Percentiles rank a stretch among this genome's conserved stretches.
phyloP scores from a whole-genome alignment of 441 rosid species.

The Euphorbia celastroides region DNA sequence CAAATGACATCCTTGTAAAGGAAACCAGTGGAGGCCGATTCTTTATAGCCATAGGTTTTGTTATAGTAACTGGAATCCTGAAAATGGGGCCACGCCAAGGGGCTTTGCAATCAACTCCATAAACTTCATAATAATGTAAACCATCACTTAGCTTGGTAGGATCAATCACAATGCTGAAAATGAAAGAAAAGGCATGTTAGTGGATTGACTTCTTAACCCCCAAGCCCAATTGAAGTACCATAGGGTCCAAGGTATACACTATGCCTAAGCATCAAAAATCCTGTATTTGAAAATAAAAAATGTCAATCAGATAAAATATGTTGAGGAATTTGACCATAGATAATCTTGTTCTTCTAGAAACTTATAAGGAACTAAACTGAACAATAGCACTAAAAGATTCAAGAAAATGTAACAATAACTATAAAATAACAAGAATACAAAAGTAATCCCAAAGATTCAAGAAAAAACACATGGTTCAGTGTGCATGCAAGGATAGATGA shows the following conservation, averaged over 20 bases:
- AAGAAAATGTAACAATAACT: background rate
- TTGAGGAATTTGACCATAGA: background rate
- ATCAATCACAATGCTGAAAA: conserved; percentile 89
- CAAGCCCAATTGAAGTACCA: background rate
- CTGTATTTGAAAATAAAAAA: background rate
- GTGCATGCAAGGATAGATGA: too few relatives aligned
- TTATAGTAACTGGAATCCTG: conserved; percentile 81
- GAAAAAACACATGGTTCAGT: conserved; percentile 3
- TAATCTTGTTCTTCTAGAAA: background rate
- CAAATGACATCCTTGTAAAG: conserved; percentile 71
- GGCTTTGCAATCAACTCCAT: conserved; percentile 92
- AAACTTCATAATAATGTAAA: conserved; percentile 87
- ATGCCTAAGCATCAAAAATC: conserved; percentile 13
- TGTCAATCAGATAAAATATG: background rate
- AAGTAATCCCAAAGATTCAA: conserved; percentile 7
- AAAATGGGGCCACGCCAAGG: conserved; percentile 95
- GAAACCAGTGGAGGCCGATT: conserved; percentile 69
- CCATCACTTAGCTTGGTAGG: conserved; percentile 80
- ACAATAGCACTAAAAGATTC: conserved; percentile 3
- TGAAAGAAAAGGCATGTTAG: conserved; percentile 15
- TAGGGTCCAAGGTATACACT: background rate
- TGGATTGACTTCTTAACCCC: background rate
- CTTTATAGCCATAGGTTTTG: conserved; percentile 64
- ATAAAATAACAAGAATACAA: background rate
- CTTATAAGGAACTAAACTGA: background rate